Evolutionary conservation across 73 alveolate species (phyloP), one percentile per base, ranked within the genome.

Genomic region (Uronychia binucleata): DNA sequence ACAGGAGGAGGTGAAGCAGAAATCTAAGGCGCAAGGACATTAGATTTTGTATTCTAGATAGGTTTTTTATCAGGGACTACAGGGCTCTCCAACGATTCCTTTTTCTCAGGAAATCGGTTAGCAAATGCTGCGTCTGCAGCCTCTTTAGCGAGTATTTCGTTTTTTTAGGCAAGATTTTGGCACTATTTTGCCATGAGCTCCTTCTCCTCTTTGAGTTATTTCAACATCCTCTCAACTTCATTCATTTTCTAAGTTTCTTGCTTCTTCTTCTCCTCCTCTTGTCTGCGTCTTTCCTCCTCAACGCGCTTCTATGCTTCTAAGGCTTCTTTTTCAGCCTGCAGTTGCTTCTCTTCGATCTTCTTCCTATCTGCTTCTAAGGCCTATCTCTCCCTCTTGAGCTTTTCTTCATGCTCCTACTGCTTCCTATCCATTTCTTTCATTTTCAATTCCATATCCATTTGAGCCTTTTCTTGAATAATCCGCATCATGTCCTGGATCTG

Each of bases 341-440:
- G 67, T 46, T 46, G n/a, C 19, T 46, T 46, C 67, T 46, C 67
- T 46, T 46, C 19, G 19, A 11, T 46, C 19, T 19, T 46, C 19
- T 19, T 46, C 67, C 67, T 46, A 5, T 46, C 67, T 46, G 5
- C 67, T 19, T 46, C 67, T 19, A 46, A 11, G n/a, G 67, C 67
- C 19, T 11, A 11, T 46, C 67, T 46, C 19, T 46, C 67, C 19
- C 19, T 5, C 5, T 5, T 19, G 25, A 78, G 46, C 29, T 32
- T 58, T 27, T 27, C 25, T 33, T 86, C 92, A 58, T 60, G 75
- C 0, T 86, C 92, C n/a, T 79, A 75, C 31, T 86, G 33, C 78
- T 86, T 86, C 84, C 57, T 78, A 32, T 86, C 60, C 77, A 86
- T 33, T 25, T 86, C 92, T 28, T 46, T 78, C 92, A 87, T 79